These are phyloP conservation scores for Fagus sylvatica DNA, from an alignment of 306 rosid species.

Conservation along the genomic window DNA sequence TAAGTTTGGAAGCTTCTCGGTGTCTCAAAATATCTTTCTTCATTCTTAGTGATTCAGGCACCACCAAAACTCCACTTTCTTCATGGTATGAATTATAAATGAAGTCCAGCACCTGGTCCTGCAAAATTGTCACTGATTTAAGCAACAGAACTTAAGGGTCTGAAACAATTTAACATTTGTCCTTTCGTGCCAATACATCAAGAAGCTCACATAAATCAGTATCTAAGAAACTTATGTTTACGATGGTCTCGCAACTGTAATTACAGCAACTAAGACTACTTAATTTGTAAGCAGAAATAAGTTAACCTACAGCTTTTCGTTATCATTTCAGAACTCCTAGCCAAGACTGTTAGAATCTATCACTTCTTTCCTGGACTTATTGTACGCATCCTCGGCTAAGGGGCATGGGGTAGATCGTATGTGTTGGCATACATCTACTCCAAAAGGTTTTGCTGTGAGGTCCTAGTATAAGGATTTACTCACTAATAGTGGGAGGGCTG, in stretches of 20 bases:
- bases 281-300: neutral
- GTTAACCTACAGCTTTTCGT: neutral
- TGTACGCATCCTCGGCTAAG: neutral
- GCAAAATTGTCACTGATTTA: conserved; percentile 30
- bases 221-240: neutral
- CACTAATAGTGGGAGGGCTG: too few species aligned
- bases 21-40: conserved; percentile 46
- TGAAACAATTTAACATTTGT: neutral
- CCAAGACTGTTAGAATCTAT: neutral
- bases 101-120: conserved; percentile 74
- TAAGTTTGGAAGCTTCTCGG: conserved; percentile 54
- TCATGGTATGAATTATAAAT: conserved; percentile 57
- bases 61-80: conserved; percentile 43
- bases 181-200: neutral
- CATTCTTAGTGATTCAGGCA: conserved; percentile 67
- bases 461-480: too few species aligned
- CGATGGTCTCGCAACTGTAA: neutral
- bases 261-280: neutral
- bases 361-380: neutral
- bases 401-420: too few species aligned
- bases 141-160: neutral
- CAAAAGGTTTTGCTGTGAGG: too few species aligned
- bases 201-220: neutral
- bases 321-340: neutral
- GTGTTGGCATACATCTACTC: too few species aligned